Evolutionary conservation across 2,329 filamentous ascomycete genomes (phyloP).

Genomic region (Phaeosphaeria sp.): DNA sequence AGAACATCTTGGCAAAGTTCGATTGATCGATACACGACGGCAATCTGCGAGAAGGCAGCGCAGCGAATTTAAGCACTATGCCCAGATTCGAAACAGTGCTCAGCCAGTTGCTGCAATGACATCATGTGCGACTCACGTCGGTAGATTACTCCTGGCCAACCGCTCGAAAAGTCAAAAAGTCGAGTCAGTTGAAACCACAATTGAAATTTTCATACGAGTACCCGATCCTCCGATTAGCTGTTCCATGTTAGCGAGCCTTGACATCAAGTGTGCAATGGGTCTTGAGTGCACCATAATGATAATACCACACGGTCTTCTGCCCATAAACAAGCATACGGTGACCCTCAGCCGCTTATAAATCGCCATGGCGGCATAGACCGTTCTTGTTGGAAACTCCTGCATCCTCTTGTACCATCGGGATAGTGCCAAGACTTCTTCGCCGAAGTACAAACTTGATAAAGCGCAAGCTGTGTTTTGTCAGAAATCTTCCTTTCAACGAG

Average conservation of each 20-base stretch:
- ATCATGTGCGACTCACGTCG: not conserved
- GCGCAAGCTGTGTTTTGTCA: too few species aligned
- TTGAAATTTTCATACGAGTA: constrained; percentile 9
- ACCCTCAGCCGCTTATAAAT: constrained; percentile 44
- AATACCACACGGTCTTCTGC: constrained; percentile 33
- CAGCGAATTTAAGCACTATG: not conserved
- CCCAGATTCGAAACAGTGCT: too few species aligned
- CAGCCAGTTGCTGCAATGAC: too few species aligned
- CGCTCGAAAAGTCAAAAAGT: constrained; percentile 7
- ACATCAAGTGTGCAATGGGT: not conserved
- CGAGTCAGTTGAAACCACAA: constrained; percentile 15
- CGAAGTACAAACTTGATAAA: too few species aligned
- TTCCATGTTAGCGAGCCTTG: not conserved
- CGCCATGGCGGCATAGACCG: too few species aligned
- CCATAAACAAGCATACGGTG: constrained; percentile 34
- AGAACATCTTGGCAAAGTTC: constrained; percentile 14
- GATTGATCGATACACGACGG: not conserved
- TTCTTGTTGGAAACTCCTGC: too few species aligned
- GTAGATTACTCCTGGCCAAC: constrained; percentile 8
- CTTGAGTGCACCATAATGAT: constrained; percentile 25
- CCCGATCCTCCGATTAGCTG: not conserved
- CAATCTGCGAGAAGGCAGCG: not conserved
- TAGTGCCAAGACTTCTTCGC: too few species aligned
- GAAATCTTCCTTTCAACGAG: too few species aligned
- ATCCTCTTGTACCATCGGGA: too few species aligned